Conservation (phyloP, 805 yeast genomes). For the Hagleromyces aurorensis region DNA sequence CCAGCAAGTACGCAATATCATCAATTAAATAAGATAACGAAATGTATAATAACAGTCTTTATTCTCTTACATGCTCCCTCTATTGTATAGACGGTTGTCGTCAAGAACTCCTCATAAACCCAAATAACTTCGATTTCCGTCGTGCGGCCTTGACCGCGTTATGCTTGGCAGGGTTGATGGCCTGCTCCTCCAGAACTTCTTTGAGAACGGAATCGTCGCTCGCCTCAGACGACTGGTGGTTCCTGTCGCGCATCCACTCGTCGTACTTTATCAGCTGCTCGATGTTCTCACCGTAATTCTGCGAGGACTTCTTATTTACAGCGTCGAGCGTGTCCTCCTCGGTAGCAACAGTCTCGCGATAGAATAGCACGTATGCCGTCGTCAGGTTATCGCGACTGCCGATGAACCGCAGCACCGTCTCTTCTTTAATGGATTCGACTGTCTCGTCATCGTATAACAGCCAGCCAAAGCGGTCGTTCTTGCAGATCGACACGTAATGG, state of each 20-base stretch:
- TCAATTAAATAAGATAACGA: too few species aligned
- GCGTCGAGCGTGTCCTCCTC: background rate
- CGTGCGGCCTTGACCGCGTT: constrained; percentile 9
- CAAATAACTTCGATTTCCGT: constrained; percentile 23
- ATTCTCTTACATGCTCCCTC: background rate
- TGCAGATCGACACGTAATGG: constrained; percentile 83
- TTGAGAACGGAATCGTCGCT: too few species aligned
- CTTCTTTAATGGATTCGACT: constrained; percentile 79
- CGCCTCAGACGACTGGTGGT: too few species aligned
- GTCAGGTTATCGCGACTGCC: constrained; percentile 86
- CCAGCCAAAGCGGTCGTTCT: constrained; percentile 78
- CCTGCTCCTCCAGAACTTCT: constrained; percentile 10
- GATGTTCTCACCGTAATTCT: constrained; percentile 14
- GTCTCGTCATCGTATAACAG: constrained; percentile 90
- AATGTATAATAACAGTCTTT: constrained; percentile 3
- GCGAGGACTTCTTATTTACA: constrained; percentile 1
- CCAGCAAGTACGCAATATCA: too few species aligned
- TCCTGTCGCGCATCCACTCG: constrained; percentile 12
- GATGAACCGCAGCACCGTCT: constrained; percentile 73
- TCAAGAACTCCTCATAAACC: constrained; percentile 15
- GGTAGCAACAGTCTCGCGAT: constrained; percentile 43
- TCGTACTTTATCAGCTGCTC: constrained; percentile 20
- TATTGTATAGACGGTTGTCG: background rate
- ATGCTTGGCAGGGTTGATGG: constrained; percentile 5
- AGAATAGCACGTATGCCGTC: constrained; percentile 84